A percentile compares a stretch with the other conserved stretches of the same genome.
Conservation (phyloP, 1,139 yeast genomes). For the Protomyces inundatus region DNA sequence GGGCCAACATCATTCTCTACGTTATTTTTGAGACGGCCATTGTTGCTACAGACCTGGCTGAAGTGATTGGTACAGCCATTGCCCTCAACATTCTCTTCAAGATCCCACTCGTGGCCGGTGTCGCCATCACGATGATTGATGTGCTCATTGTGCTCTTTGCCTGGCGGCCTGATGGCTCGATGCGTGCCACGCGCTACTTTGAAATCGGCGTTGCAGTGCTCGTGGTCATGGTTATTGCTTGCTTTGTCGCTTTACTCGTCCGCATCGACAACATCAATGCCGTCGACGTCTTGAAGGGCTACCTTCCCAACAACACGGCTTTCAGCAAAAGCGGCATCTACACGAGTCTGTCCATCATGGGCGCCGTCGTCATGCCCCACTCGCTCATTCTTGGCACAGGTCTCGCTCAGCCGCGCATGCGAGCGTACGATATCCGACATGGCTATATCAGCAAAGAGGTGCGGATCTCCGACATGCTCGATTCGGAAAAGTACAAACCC, state of each 20-base stretch:
- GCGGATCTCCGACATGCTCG: slow-evolving; percentile 31
- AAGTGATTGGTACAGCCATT: slow-evolving; percentile 89
- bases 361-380: slow-evolving; percentile 99
- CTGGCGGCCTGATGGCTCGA: slow-evolving; percentile 80
- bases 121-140: slow-evolving; percentile 73
- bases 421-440: slow-evolving; percentile 65
- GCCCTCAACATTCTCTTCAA: slow-evolving; percentile 75
- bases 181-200: slow-evolving; percentile 70
- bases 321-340: slow-evolving; percentile 77
- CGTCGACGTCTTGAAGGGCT: slow-evolving; percentile 56
- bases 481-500: slow-evolving; percentile 51
- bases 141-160: slow-evolving; percentile 81
- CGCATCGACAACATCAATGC: slow-evolving; percentile 49
- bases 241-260: slow-evolving; percentile 75
- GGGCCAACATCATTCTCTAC: slow-evolving; percentile 60
- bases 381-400: slow-evolving; percentile 88
- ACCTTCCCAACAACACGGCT: slow-evolving; percentile 64
- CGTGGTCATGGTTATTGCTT: slow-evolving; percentile 75
- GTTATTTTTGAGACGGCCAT: slow-evolving; percentile 79
- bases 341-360: slow-evolving; percentile 81
- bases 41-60: slow-evolving; percentile 88
- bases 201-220: slow-evolving; percentile 73
- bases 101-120: slow-evolving; percentile 75
- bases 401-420: slow-evolving; percentile 79
- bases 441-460: slow-evolving; percentile 37